phyloP scores from a whole-genome alignment of 345 rosid species.

The Hibiscus trionum region DNA sequence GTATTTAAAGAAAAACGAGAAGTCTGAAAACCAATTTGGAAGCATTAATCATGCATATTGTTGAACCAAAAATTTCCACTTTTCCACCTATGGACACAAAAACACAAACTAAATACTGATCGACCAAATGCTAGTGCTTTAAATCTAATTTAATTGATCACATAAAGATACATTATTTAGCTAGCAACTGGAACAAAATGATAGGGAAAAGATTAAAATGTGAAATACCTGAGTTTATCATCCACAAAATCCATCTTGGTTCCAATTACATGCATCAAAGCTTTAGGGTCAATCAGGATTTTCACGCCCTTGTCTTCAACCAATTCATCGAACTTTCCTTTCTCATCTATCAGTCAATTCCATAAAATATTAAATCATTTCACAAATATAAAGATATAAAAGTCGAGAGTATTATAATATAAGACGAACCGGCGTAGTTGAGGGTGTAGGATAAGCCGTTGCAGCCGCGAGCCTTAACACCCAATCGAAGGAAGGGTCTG shows the following conservation, averaged over 20 bases:
- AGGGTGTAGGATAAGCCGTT: conserved; percentile 65
- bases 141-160: not conserved
- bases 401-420: not conserved
- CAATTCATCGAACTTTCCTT: conserved; percentile 57
- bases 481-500: conserved; percentile 43
- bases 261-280: conserved; percentile 62
- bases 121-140: not conserved
- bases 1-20: not conserved
- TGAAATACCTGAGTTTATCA: conserved; percentile 54
- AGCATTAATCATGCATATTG: too few species aligned
- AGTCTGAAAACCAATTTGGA: not conserved
- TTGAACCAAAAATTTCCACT: not conserved
- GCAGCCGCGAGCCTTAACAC: conserved; percentile 72
- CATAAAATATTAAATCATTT: not conserved
- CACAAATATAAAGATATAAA: not conserved
- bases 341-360: conserved; percentile 30
- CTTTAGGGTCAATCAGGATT: conserved; percentile 60
- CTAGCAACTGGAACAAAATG: not conserved
- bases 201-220: not conserved
- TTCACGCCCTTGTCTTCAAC: conserved; percentile 62
- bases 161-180: not conserved
- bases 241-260: conserved; percentile 68
- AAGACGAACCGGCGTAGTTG: conserved; percentile 44
- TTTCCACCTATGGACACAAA: not conserved
- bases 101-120: not conserved